phyloP scores from a whole-genome alignment of 2,329 filamentous ascomycete genomes.

The Neofusicoccum umdonicola region DNA sequence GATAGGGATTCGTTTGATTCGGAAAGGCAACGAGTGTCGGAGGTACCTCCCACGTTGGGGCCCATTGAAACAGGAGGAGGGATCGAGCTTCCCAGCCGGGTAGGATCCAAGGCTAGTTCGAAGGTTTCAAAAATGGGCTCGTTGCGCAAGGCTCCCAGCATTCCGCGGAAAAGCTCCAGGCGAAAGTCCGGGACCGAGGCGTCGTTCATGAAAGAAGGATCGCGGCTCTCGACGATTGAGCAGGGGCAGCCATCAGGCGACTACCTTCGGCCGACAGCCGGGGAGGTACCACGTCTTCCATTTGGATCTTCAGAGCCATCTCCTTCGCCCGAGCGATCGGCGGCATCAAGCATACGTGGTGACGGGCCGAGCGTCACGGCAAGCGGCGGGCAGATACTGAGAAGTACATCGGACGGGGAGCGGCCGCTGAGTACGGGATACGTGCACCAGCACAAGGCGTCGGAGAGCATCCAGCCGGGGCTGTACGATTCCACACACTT shows the following conservation, averaged over 20 bases:
- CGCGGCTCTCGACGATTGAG: constrained; percentile 31
- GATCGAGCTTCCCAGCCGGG: constrained; percentile 63
- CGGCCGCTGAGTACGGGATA: constrained; percentile 38
- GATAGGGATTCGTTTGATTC: constrained; percentile 48
- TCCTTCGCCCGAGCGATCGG: constrained; percentile 36
- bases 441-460: constrained; percentile 38
- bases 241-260: constrained; percentile 20
- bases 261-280: constrained; percentile 3
- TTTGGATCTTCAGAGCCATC: constrained; percentile 37
- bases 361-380: background rate
- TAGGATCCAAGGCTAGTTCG: constrained; percentile 58
- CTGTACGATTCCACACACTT: constrained; percentile 31
- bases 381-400: background rate
- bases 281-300: constrained; percentile 29
- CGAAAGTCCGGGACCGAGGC: constrained; percentile 28
- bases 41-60: constrained; percentile 57
- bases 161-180: constrained; percentile 71
- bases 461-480: constrained; percentile 37
- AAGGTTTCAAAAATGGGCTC: constrained; percentile 24
- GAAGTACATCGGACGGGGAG: constrained; percentile 15
- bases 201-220: constrained; percentile 25
- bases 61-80: constrained; percentile 58
- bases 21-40: constrained; percentile 43
- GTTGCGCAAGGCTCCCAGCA: constrained; percentile 33
- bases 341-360: constrained; percentile 29